Conservation (phyloP, 1,139 yeast species). For the Kodamaea suecica region DNA sequence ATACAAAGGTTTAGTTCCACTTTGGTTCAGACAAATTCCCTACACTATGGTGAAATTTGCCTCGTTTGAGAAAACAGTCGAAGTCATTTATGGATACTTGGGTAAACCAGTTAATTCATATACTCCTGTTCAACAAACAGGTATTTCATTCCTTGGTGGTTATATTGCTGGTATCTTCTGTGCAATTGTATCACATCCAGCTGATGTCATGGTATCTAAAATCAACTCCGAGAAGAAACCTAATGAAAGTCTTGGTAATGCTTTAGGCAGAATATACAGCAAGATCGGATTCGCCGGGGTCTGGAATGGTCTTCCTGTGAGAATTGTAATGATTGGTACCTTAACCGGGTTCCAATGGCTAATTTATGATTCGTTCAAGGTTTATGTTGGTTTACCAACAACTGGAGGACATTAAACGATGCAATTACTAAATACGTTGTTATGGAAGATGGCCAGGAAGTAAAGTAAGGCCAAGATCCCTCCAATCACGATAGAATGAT, state of each 20-base stretch:
- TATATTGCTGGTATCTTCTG: constrained; percentile 95
- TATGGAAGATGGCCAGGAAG: too few relatives aligned
- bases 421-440: too few relatives aligned
- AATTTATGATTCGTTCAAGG: constrained; percentile 91
- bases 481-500: too few relatives aligned
- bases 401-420: constrained; percentile 71
- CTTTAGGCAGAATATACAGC: constrained; percentile 68
- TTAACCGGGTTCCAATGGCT: constrained; percentile 97
- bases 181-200: constrained; percentile 93
- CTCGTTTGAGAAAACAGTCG: constrained; percentile 85
- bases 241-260: constrained; percentile 63
- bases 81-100: constrained; percentile 55
- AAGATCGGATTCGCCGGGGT: constrained; percentile 85
- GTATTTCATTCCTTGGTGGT: constrained; percentile 91
- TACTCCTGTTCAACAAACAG: constrained; percentile 70
- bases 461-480: too few relatives aligned
- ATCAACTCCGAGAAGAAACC: constrained; percentile 71
- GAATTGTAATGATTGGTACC: constrained; percentile 96
- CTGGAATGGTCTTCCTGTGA: constrained; percentile 92
- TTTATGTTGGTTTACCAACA: constrained; percentile 86
- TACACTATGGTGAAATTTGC: constrained; percentile 97
- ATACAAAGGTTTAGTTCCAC: constrained; percentile 83
- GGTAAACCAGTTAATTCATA: constrained; percentile 42
- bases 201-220: constrained; percentile 95
- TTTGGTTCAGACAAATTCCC: constrained; percentile 94